phyloP scores from a whole-genome alignment of 352 stramenopile species.

The Globisporangium echinulatum region DNA sequence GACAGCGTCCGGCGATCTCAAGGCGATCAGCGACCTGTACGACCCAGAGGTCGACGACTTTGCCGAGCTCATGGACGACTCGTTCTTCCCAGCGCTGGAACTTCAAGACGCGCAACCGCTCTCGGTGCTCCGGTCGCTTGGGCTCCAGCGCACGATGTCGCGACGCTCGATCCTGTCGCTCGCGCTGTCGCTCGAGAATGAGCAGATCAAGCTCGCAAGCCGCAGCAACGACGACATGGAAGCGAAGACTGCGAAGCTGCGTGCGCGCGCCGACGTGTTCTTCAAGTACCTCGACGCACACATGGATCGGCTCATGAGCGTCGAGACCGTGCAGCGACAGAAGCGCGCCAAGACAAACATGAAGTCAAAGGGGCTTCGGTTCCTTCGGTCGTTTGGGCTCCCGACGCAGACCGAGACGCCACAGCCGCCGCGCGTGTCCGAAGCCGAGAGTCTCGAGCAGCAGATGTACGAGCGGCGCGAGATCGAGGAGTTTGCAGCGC shows the following conservation, averaged over 20 bases:
- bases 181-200: constrained; percentile 49
- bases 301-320: constrained; percentile 41
- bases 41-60: constrained; percentile 72
- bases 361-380: constrained; percentile 46
- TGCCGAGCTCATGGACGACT: constrained; percentile 55
- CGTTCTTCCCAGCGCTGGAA: constrained; percentile 57
- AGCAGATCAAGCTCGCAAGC: constrained; percentile 30
- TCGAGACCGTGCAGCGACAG: constrained; percentile 17
- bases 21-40: constrained; percentile 55
- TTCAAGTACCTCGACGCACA: constrained; percentile 65
- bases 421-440: not conserved
- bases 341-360: constrained; percentile 30
- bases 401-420: constrained; percentile 12
- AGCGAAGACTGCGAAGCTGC: constrained; percentile 21
- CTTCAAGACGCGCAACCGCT: constrained; percentile 51
- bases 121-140: constrained; percentile 48
- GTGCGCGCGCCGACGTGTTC: constrained; percentile 34
- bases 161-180: constrained; percentile 55
- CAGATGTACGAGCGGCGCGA: constrained; percentile 29
- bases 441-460: constrained; percentile 26
- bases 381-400: constrained; percentile 38
- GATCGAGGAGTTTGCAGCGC: constrained; percentile 59
- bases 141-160: constrained; percentile 59
- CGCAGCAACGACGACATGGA: constrained; percentile 7
- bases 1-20: constrained; percentile 43